phyloP scores from a whole-genome alignment of 73 alveolate species.

The Tetrahymena elliotti region DNA sequence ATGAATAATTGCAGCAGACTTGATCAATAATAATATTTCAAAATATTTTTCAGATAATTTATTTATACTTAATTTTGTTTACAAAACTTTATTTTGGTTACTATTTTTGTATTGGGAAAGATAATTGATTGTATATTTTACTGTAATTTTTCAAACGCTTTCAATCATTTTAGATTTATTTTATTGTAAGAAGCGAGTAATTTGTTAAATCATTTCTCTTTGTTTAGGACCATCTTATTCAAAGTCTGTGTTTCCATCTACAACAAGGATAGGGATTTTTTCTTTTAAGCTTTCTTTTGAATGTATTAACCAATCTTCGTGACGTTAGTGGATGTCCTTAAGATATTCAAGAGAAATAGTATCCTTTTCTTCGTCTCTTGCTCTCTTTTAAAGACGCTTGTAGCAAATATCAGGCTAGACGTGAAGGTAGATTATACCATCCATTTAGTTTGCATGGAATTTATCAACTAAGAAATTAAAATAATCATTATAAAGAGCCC shows the following conservation, averaged over 20 bases:
- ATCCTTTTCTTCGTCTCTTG: slow-evolving; percentile 45
- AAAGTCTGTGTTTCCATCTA: neutral
- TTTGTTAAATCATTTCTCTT: neutral
- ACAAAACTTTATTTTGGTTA: neutral
- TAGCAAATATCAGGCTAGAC: slow-evolving; percentile 27
- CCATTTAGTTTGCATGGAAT: slow-evolving; percentile 17
- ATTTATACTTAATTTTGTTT: neutral
- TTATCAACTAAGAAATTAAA: slow-evolving; percentile 13
- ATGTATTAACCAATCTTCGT: slow-evolving; percentile 27
- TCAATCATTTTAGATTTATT: neutral
- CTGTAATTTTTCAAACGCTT: neutral
- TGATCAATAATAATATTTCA: neutral
- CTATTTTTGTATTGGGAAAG: neutral
- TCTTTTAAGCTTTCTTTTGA: neutral
- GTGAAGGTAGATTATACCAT: slow-evolving; percentile 15
- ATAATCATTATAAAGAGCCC: slow-evolving; percentile 19
- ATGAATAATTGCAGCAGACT: too few species aligned
- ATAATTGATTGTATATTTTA: neutral
- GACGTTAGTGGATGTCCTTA: slow-evolving; percentile 22
- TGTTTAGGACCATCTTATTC: neutral
- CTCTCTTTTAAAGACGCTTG: slow-evolving; percentile 22
- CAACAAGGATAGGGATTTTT: neutral
- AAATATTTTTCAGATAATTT: neutral
- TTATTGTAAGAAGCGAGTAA: neutral
- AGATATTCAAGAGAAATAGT: slow-evolving; percentile 8